Evolutionary conservation across 2,329 filamentous ascomycete species (phyloP).

Genomic region (Uncinocarpus reesii): DNA sequence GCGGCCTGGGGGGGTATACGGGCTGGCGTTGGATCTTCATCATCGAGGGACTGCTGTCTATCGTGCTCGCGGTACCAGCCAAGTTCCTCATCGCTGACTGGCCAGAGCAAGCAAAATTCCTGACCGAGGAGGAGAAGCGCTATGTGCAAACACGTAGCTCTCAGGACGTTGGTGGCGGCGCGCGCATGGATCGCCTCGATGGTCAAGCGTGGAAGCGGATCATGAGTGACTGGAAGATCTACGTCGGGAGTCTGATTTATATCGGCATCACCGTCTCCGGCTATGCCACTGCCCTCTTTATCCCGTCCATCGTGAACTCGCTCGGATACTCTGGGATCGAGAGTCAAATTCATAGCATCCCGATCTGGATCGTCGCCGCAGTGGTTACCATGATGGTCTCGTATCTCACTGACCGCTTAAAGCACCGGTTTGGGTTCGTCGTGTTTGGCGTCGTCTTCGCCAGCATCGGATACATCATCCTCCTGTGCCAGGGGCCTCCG

Average conservation of each 20-base stretch:
- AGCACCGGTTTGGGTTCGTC: slow-evolving; percentile 54
- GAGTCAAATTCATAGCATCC: slow-evolving; percentile 50
- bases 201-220: slow-evolving; percentile 22
- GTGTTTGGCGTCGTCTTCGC: slow-evolving; percentile 48
- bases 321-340: slow-evolving; percentile 35
- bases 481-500: slow-evolving; percentile 39
- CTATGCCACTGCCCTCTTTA: slow-evolving; percentile 30
- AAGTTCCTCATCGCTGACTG: slow-evolving; percentile 27
- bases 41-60: slow-evolving; percentile 27
- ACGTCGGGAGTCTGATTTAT: slow-evolving; percentile 26
- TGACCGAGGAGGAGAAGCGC: slow-evolving; percentile 23
- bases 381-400: slow-evolving; percentile 50
- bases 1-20: slow-evolving; percentile 23
- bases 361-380: slow-evolving; percentile 55
- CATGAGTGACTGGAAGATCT: slow-evolving; percentile 29
- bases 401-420: slow-evolving; percentile 48
- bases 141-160: slow-evolving; percentile 21
- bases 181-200: slow-evolving; percentile 25
- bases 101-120: slow-evolving; percentile 27
- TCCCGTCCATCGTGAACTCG: slow-evolving; percentile 37
- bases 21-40: slow-evolving; percentile 32
- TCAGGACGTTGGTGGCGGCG: slow-evolving; percentile 21
- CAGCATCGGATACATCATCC: slow-evolving; percentile 52
- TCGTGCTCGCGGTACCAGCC: slow-evolving; percentile 21
- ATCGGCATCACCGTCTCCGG: slow-evolving; percentile 39